Evolutionary conservation across 805 yeast genomes (phyloP), one percentile per base, ranked within the genome.

Genomic region (Debaryomyces maramus): DNA sequence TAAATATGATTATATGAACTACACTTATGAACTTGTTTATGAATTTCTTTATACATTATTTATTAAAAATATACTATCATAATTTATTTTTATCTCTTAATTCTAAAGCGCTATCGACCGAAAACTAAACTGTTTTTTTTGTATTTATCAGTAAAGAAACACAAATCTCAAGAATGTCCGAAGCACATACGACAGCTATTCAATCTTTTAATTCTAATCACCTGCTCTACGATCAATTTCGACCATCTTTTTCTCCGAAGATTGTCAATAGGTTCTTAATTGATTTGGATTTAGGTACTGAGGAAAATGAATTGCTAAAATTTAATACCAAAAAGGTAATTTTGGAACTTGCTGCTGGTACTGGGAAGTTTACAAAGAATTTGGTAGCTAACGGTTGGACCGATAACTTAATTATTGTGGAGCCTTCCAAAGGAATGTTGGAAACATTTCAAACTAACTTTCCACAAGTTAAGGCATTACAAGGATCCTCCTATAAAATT

Each of bases 361-460:
- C 85, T 0, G 85, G 86, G 7, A 80, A 80, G 47, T 81, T 80
- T 61, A 80, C 85, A 2, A 58, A 55, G 19, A 60, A 69, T 31
- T 56, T 81, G 17, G 57, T 63, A 2, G 51, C 53, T 14, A 50
- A 56, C 32, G 77, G 78, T 2, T 68, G 72, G 61, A 29, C 45
- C 0, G 58, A 55, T 24, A 61, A 68, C 27, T 47, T 77, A 29
- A 48, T 59, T 3, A 73, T 75, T 1, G 77, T 77, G 6, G 85
- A 81, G 44, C 83, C 85, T 11, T 70, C 80, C 21, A 43, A 50
- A 32, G 85, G 85, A 0, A 81, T 81, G 86, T 56, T 76, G 14
- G 61, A 60, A 15, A 56, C 73, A 7, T 78, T 81, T 48, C 47
- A 51, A 15, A 41, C 46, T 34, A 74, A 76, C 39, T 74, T 73